Conservation (phyloP, 2,329 filamentous ascomycete species). For the Trichoderma guizhouense region DNA sequence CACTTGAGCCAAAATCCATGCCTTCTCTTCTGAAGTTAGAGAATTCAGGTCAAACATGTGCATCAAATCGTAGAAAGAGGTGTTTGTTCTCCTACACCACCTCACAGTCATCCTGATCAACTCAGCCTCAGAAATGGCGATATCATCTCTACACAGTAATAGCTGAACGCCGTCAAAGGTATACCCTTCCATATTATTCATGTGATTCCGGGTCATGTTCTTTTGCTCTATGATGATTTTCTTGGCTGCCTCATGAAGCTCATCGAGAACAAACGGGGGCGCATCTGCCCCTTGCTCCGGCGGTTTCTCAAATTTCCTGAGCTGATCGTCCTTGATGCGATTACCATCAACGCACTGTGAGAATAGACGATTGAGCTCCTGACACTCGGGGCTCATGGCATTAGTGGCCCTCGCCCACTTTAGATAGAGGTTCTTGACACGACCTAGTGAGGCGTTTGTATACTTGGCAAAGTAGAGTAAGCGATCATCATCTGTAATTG, state of each 20-base stretch:
- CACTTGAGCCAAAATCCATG: conserved; percentile 35
- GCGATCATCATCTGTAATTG: conserved; percentile 37
- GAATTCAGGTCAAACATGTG: conserved; percentile 33
- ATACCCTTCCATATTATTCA: conserved; percentile 22
- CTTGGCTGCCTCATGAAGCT: conserved; percentile 32
- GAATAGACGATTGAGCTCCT: conserved; percentile 41
- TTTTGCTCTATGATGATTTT: conserved; percentile 17
- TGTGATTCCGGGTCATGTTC: neutral
- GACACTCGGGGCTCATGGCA: conserved; percentile 37
- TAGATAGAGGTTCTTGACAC: conserved; percentile 41
- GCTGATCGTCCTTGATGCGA: conserved; percentile 32
- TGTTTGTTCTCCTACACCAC: conserved; percentile 34
- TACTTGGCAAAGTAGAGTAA: conserved; percentile 40
- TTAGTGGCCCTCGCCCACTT: conserved; percentile 38
- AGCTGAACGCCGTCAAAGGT: conserved; percentile 30
- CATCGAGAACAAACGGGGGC: conserved; percentile 36
- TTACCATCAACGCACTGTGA: conserved; percentile 42
- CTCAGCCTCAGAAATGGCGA: conserved; percentile 39
- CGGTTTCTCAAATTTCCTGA: conserved; percentile 31
- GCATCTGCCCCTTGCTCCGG: conserved; percentile 24
- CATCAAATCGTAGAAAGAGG: conserved; percentile 27
- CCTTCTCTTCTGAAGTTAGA: conserved; percentile 33
- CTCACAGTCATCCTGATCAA: conserved; percentile 31
- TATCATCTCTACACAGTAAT: conserved; percentile 32
- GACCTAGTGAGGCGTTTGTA: conserved; percentile 37